These are phyloP conservation scores for Trametes polyzona DNA, from an alignment of 1,284 basidiomycete species.

Conservation along the genomic window DNA sequence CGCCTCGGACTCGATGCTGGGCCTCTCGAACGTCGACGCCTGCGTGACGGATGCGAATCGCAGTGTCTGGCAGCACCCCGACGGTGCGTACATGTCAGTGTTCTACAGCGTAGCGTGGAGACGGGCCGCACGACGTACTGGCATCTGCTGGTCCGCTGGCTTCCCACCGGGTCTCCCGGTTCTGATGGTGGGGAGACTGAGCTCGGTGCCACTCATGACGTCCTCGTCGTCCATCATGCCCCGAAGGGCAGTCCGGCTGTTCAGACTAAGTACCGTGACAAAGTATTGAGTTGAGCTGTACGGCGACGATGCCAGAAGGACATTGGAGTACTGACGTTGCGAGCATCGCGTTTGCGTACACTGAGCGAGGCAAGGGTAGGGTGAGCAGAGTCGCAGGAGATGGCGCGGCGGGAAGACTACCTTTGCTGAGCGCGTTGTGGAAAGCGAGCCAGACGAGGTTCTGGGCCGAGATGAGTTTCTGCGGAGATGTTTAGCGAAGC, in stretches of 20 bases:
- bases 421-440: constrained; percentile 21
- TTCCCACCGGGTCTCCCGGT: not conserved
- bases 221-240: constrained; percentile 12
- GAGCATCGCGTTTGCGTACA: constrained; percentile 22
- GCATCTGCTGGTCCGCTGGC: constrained; percentile 1
- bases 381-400: not conserved
- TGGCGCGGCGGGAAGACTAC: not conserved
- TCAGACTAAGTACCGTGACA: constrained; percentile 13
- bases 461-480: constrained; percentile 15
- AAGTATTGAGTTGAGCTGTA: no score
- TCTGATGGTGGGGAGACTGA: not conserved
- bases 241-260: constrained; percentile 17
- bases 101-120: not conserved
- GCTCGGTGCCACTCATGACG: constrained; percentile 12
- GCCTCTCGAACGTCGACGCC: not conserved
- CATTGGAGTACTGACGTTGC: constrained; percentile 1
- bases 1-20: not conserved
- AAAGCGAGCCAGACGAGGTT: constrained; percentile 23
- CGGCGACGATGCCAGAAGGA: no score
- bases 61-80: constrained; percentile 4
- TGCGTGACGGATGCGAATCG: constrained; percentile 5
- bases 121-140: constrained; percentile 2
- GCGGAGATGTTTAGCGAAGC: not conserved
- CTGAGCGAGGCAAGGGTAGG: not conserved
- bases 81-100: not conserved